Conservation (phyloP, 2,329 filamentous ascomycete species). For the Apiospora pterosperma region DNA sequence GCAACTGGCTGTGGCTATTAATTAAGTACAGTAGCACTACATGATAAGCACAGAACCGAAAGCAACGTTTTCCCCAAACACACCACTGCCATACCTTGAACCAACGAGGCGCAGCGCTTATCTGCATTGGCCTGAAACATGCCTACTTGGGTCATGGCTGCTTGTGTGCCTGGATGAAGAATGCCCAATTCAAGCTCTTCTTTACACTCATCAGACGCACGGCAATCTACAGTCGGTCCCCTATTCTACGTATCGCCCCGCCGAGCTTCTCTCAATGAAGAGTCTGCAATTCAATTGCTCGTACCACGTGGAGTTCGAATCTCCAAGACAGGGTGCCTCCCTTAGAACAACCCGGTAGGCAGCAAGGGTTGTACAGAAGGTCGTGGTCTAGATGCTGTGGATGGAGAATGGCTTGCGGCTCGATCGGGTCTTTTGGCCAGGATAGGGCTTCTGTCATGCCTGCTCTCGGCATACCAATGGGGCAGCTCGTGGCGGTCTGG, state of each 20-base stretch:
- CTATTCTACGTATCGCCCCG: not conserved
- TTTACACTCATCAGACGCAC: too few species aligned
- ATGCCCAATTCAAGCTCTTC: too few species aligned
- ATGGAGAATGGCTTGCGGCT: not conserved
- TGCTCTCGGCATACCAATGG: not conserved
- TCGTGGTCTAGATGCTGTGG: not conserved
- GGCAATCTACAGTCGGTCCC: not conserved
- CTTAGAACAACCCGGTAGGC: not conserved
- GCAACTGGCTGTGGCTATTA: too few species aligned
- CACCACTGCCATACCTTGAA: not conserved
- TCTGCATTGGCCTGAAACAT: not conserved
- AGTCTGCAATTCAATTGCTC: not conserved
- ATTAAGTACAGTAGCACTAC: too few species aligned
- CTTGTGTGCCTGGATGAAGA: not conserved
- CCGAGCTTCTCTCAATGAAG: not conserved
- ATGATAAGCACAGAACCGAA: not conserved
- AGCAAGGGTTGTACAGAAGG: too few species aligned
- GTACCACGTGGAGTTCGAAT: not conserved
- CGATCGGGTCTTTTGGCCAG: not conserved
- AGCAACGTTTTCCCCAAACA: not conserved
- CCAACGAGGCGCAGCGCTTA: not conserved
- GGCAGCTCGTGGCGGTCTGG: not conserved
- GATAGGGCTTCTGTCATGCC: not conserved
- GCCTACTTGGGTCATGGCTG: not conserved
- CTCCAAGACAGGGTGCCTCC: not conserved